phyloP scores from a whole-genome alignment of 768 basidiomycete species.

The Pisolithus albus region DNA sequence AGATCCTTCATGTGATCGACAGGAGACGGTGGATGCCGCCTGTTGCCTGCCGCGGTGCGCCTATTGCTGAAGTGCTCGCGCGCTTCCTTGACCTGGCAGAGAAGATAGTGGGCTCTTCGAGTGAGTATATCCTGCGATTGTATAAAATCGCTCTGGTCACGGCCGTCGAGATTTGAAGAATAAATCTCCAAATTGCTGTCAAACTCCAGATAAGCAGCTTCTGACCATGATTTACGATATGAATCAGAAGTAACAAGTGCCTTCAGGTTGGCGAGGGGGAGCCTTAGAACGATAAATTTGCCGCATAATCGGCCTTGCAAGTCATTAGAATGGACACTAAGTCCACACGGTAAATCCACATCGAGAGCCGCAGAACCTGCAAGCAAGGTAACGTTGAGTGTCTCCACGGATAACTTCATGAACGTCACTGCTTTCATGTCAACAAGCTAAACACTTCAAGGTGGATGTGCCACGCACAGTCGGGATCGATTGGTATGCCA shows the following conservation, averaged over 20 bases:
- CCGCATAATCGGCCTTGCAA: constrained; percentile 61
- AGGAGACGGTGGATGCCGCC: constrained; percentile 7
- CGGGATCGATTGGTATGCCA: constrained; percentile 58
- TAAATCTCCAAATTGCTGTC: constrained; percentile 68
- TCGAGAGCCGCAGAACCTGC: constrained; percentile 49
- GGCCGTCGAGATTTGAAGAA: constrained; percentile 43
- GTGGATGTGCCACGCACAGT: constrained; percentile 45
- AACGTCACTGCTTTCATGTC: constrained; percentile 62
- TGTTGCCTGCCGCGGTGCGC: background rate
- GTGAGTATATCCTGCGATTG: constrained; percentile 64
- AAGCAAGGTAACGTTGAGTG: constrained; percentile 51
- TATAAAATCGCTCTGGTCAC: constrained; percentile 64
- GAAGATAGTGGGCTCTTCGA: constrained; percentile 51
- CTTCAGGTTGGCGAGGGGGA: constrained; percentile 46
- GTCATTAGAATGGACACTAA: constrained; percentile 69
- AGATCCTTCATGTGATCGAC: constrained; percentile 41
- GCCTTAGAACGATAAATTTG: constrained; percentile 51
- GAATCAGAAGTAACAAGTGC: constrained; percentile 40
- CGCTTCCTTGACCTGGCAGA: constrained; percentile 27
- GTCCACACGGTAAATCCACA: constrained; percentile 48
- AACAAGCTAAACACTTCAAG: background rate
- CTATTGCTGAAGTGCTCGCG: constrained; percentile 3
- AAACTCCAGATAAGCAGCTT: constrained; percentile 47
- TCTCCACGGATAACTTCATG: constrained; percentile 55
- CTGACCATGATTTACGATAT: constrained; percentile 52